Evolutionary conservation across 1,139 yeast genomes (phyloP), one percentile per base, ranked within the genome.

Genomic region (Saccharomyces hybrid): DNA sequence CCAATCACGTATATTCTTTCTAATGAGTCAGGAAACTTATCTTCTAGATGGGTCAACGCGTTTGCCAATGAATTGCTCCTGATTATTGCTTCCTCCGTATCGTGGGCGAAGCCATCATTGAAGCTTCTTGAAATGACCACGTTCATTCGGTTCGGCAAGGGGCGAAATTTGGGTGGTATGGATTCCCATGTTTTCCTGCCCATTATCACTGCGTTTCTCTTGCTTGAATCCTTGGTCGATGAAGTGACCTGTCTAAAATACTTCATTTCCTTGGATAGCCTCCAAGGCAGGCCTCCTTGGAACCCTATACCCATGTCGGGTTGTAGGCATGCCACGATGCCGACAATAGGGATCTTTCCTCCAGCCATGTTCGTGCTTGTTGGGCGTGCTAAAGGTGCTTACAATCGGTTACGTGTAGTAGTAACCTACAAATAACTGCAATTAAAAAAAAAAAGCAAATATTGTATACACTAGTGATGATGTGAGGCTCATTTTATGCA

Each of bases 101-200:
- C 57, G 12, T 53, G 32, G 7, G 48, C 54, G 32, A 73, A 47
- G 52, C 70, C 64, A 28, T 62, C 58, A 34, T 61, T 63, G 59
- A 54, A 71, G 58, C 71, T 63, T 50, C 91, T 74, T 4, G 96
- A 85, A 19, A 93, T 72, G 0, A 93, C 81, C 9, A 91, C 82
- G 68, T 95, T 95, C 49, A 83, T 60, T 55, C 99, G 77, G 53
- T 78, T 81, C 2, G 86, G 84, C 51, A 93, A 76, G 0, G 99
- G 99, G 60, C 96, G 76, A 72, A 89, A 93, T 67, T 78, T 83
- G 0, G 71, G 58, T 0, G 99, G 99, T 49, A 93, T 90, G 7
- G 96, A 88, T 42, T 90, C 95, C 96, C 98, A 93, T 1, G 99
- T 93, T 66, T 84, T 86, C 55, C 97, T 78, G 4, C 99, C 99